Evolutionary conservation across 352 stramenopile genomes (phyloP), one percentile per base, ranked within the genome.

Genomic region (Phytophthora macrochlamydospora): DNA sequence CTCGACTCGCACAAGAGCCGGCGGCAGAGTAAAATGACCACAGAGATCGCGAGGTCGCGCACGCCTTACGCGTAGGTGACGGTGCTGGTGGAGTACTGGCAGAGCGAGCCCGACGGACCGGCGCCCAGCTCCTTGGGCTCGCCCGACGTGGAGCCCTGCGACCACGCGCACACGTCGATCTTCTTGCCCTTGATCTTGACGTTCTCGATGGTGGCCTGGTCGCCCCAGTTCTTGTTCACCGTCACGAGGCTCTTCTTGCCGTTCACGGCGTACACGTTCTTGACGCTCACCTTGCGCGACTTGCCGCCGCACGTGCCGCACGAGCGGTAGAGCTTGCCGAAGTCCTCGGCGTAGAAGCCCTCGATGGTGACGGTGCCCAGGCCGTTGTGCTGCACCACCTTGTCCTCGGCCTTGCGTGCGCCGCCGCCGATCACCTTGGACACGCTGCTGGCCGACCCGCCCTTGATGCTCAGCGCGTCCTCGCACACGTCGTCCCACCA

Each of bases 181-280:
- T 49, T 49, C 43, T 49, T 49, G 7, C 43, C 43, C 11, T n/a
- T 24, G 43, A 49, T 49, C 43, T 49, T 49, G 43, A 49, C 7
- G 43, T 49, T 49, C 43, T 49, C 43, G 43, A 49, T 49, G 12
- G 43, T 49, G 13, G 43, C 43, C 43, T 49, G 8, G 43, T 49
- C 43, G 14, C 43, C 43, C 43, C 43, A 49, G 43, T 49, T 49
- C 43, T 49, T 49, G 43, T 49, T 49, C 43, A 49, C 43, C 43
- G 43, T 49, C 43, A 49, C 43, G 13, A 49, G 43, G 43, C 43
- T 49, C 43, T 49, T 49, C 43, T 49, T 49, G 43, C 43, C 43
- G 43, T 49, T 49, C 43, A 49, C 43, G 43, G 43, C 43, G 43
- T 49, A 49, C 43, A 49, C 43, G 43, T 49, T 49, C 43, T 49